These are phyloP conservation scores for Clitopilus passeckerianus DNA, from an alignment of 768 basidiomycete species.

Conservation along the genomic window DNA sequence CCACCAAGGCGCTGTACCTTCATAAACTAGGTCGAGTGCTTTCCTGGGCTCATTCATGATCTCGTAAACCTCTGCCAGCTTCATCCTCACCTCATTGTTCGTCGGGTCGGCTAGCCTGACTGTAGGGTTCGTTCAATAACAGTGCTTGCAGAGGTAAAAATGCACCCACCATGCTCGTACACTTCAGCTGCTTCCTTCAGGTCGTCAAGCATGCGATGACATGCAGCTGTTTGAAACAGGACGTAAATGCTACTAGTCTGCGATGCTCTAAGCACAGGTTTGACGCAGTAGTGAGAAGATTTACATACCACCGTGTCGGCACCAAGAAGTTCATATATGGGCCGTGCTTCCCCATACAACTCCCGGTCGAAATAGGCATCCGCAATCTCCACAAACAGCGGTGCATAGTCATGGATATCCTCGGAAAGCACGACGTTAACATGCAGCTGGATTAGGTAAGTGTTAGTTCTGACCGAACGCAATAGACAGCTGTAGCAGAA, in stretches of 20 bases:
- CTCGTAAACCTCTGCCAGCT: slow-evolving; percentile 88
- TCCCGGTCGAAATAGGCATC: slow-evolving; percentile 78
- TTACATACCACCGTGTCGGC: slow-evolving; percentile 62
- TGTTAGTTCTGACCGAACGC: background rate
- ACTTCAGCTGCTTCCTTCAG: slow-evolving; percentile 75
- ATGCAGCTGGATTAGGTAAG: slow-evolving; percentile 52
- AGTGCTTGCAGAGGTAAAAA: background rate
- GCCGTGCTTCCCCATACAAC: slow-evolving; percentile 73
- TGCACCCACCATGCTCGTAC: slow-evolving; percentile 70
- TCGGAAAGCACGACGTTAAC: slow-evolving; percentile 64
- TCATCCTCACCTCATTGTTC: slow-evolving; percentile 82
- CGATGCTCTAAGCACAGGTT: too few relatives aligned
- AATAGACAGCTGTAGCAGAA: background rate
- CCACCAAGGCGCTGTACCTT: slow-evolving; percentile 46
- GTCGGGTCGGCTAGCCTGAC: slow-evolving; percentile 72
- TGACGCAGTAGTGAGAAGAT: too few relatives aligned
- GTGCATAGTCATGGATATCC: slow-evolving; percentile 72
- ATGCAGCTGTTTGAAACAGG: slow-evolving; percentile 75
- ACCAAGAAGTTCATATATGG: slow-evolving; percentile 76
- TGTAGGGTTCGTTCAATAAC: slow-evolving; percentile 21
- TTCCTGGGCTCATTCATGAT: slow-evolving; percentile 72
- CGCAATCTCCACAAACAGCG: slow-evolving; percentile 78
- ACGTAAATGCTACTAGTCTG: slow-evolving; percentile 74
- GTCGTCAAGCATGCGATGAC: slow-evolving; percentile 73
- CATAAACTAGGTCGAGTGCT: slow-evolving; percentile 78